Evolutionary conservation across 73 alveolate species (phyloP).

Genomic region (Paramecium octaurelia): DNA sequence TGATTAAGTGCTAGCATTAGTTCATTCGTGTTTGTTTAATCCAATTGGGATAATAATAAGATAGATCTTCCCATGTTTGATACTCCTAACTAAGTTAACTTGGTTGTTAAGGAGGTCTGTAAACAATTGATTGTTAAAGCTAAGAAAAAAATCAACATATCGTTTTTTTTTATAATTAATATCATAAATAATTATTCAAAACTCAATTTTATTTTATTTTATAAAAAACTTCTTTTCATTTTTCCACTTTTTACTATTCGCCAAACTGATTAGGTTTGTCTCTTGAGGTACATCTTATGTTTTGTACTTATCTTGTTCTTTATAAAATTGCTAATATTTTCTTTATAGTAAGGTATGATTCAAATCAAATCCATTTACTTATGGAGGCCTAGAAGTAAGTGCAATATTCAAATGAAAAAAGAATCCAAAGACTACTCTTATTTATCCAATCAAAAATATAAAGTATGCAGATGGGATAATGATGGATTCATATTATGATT

Average conservation of each 20-base stretch:
- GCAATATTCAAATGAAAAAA: neutral
- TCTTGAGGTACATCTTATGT: neutral
- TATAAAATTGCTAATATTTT: neutral
- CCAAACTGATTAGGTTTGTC: neutral
- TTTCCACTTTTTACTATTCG: neutral
- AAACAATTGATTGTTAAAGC: neutral
- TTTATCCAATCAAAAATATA: neutral
- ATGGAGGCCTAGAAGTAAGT: conserved; percentile 19
- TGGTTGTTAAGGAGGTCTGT: neutral
- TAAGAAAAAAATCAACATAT: neutral
- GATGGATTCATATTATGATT: neutral
- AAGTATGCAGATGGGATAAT: neutral
- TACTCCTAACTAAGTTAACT: neutral
- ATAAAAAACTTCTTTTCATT: neutral
- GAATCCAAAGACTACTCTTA: neutral
- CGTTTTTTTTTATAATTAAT: neutral
- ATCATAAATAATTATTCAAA: neutral
- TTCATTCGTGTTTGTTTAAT: neutral
- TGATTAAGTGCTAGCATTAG: neutral
- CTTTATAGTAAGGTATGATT: neutral
- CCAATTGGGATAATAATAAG: neutral
- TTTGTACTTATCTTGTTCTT: neutral
- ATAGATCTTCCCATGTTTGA: conserved; percentile 12
- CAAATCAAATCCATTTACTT: conserved; percentile 1
- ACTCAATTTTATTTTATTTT: neutral